A percentile compares a stretch with the other conserved stretches of the same genome.
Evolutionary conservation across 495 filamentous ascomycete species (phyloP).

Genomic region (Lasiosphaeria ovina): DNA sequence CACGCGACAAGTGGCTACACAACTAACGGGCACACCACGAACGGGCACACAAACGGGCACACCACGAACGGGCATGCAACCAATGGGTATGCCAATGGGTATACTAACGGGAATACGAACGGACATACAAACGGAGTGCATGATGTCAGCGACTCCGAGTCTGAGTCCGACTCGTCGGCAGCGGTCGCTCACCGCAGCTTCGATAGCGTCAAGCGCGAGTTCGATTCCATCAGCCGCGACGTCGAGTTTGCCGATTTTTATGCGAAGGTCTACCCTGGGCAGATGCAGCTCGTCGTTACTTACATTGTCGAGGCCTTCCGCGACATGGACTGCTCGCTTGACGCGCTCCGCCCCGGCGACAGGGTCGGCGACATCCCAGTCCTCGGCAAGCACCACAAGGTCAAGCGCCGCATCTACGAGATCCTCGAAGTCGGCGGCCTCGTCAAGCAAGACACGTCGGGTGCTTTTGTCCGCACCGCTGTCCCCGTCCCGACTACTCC

Average conservation of each 20-base stretch:
- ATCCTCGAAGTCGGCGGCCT: conserved; percentile 26
- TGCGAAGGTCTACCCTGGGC: conserved; percentile 29
- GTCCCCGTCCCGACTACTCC: background rate
- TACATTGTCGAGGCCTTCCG: conserved; percentile 43
- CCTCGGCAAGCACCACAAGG: conserved; percentile 21
- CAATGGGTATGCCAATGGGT: no score
- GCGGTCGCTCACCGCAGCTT: no score
- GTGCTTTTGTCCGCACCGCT: background rate
- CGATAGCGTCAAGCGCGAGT: no score
- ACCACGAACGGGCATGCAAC: no score
- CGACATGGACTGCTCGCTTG: conserved; percentile 28
- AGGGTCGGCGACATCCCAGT: background rate
- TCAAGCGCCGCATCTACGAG: conserved; percentile 31
- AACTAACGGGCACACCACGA: no score
- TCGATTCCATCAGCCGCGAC: background rate
- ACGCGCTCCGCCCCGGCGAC: background rate
- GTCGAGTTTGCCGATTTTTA: conserved; percentile 27
- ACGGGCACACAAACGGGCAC: no score
- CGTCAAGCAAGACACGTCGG: background rate
- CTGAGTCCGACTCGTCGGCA: no score
- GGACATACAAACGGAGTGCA: no score
- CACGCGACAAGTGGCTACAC: no score
- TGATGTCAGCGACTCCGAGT: no score
- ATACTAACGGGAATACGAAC: no score
- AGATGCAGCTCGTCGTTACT: conserved; percentile 34